phyloP scores from a whole-genome alignment of 257 asterid genomes.

The Paraleonurus japonicus region DNA sequence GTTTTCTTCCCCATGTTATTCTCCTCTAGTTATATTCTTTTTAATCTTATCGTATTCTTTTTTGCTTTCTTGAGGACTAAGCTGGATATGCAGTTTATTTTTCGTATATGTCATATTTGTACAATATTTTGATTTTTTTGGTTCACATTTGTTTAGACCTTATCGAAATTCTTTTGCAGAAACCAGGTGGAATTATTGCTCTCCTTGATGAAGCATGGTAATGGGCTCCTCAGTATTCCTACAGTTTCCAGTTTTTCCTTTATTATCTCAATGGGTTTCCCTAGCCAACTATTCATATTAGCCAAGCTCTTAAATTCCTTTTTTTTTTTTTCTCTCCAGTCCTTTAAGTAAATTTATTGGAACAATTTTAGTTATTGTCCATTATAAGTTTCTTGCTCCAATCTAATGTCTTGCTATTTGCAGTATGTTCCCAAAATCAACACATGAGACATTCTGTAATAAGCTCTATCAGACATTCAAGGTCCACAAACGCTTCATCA shows the following conservation, averaged over 20 bases:
- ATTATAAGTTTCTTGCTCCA: conserved; percentile 24
- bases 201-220: conserved; percentile 99
- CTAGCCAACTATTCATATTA: conserved; percentile 19
- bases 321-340: not conserved
- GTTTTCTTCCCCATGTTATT: conserved; percentile 9
- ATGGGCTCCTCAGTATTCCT: conserved; percentile 21
- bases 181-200: conserved; percentile 94
- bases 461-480: conserved; percentile 95
- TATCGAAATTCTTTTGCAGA: conserved; percentile 57
- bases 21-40: not conserved
- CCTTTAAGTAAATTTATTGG: conserved; percentile 17
- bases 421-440: conserved; percentile 99
- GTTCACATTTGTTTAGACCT: conserved; percentile 19
- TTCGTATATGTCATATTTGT: not conserved
- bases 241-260: conserved; percentile 2
- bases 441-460: conserved; percentile 92
- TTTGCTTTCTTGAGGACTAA: conserved; percentile 16
- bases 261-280: conserved; percentile 16
- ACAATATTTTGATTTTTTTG: not conserved
- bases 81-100: not conserved
- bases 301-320: conserved; percentile 7
- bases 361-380: conserved; percentile 10
- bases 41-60: conserved; percentile 15
- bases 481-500: conserved; percentile 83
- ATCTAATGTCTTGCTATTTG: conserved; percentile 31